Evolutionary conservation across 805 yeast species (phyloP).

Genomic region (Pichia insulana): DNA sequence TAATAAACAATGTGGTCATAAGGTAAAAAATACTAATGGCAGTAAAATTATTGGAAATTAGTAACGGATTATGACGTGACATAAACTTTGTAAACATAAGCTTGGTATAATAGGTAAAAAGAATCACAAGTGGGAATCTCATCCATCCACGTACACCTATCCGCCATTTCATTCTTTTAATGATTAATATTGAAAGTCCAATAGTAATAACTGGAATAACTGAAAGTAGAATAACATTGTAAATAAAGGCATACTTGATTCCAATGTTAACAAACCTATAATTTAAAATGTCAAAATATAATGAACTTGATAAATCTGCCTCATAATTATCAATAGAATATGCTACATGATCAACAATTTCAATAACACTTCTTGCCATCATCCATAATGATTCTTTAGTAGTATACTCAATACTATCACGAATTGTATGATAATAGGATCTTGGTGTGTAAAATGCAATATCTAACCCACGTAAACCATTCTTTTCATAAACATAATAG

Average conservation of each 20-base stretch:
- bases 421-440: constrained; percentile 69
- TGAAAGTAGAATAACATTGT: constrained; percentile 45
- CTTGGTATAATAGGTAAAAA: constrained; percentile 34
- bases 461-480: constrained; percentile 79
- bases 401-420: constrained; percentile 60
- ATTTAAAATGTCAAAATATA: constrained; percentile 60
- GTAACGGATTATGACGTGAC: constrained; percentile 32
- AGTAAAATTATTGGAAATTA: constrained; percentile 43
- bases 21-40: constrained; percentile 39
- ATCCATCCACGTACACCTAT: constrained; percentile 36
- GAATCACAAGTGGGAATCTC: constrained; percentile 53
- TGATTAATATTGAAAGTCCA: constrained; percentile 38
- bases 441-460: constrained; percentile 85
- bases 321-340: constrained; percentile 16
- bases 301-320: constrained; percentile 33
- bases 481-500: constrained; percentile 56
- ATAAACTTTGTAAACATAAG: constrained; percentile 28
- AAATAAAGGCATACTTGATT: constrained; percentile 36
- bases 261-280: constrained; percentile 46
- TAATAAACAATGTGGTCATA: constrained; percentile 36
- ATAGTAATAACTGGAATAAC: constrained; percentile 46
- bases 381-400: constrained; percentile 70
- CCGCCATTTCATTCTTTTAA: constrained; percentile 40
- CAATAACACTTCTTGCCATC: constrained; percentile 69
- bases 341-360: constrained; percentile 42